Conservation (phyloP, 2,329 filamentous ascomycete genomes). For the Xylariomycetidae sp. region DNA sequence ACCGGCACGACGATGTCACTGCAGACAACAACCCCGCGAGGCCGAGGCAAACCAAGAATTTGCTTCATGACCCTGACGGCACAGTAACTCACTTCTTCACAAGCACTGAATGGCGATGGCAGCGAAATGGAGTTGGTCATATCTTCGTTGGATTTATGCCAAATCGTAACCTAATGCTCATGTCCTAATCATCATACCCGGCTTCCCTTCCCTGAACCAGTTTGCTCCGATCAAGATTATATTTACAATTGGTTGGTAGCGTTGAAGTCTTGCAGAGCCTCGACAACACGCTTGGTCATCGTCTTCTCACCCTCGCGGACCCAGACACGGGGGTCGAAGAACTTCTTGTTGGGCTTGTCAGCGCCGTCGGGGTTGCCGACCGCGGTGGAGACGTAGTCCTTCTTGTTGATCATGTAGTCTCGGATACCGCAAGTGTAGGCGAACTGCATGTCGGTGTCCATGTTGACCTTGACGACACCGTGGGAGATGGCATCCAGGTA, state of each 20-base stretch:
- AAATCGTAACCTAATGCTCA: too few species aligned
- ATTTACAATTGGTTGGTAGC: slow-evolving; percentile 68
- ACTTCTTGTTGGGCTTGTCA: slow-evolving; percentile 99
- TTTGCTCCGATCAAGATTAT: slow-evolving; percentile 5
- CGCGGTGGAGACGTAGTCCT: slow-evolving; percentile 81
- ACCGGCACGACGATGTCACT: too few species aligned
- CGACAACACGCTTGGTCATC: slow-evolving; percentile 75
- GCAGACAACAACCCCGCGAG: too few species aligned
- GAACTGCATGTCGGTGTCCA: slow-evolving; percentile 96
- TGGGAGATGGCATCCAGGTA: slow-evolving; percentile 82
- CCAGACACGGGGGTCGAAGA: slow-evolving; percentile 85
- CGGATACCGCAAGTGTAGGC: slow-evolving; percentile 90
- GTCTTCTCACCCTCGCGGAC: slow-evolving; percentile 96
- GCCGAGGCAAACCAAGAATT: too few species aligned
- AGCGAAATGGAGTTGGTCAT: too few species aligned
- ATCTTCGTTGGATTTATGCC: too few species aligned
- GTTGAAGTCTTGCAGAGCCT: slow-evolving; percentile 90
- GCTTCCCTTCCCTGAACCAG: not conserved
- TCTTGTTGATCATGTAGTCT: slow-evolving; percentile 90
- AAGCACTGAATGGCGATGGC: too few species aligned
- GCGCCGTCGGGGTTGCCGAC: slow-evolving; percentile 94
- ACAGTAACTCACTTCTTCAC: too few species aligned
- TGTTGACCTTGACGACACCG: slow-evolving; percentile 98
- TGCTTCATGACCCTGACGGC: too few species aligned
- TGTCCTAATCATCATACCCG: not conserved